Percentiles rank a stretch among this genome's conserved stretches.
Evolutionary conservation across 2,329 filamentous ascomycete genomes (phyloP).

Genomic region (Ascochyta fabae): DNA sequence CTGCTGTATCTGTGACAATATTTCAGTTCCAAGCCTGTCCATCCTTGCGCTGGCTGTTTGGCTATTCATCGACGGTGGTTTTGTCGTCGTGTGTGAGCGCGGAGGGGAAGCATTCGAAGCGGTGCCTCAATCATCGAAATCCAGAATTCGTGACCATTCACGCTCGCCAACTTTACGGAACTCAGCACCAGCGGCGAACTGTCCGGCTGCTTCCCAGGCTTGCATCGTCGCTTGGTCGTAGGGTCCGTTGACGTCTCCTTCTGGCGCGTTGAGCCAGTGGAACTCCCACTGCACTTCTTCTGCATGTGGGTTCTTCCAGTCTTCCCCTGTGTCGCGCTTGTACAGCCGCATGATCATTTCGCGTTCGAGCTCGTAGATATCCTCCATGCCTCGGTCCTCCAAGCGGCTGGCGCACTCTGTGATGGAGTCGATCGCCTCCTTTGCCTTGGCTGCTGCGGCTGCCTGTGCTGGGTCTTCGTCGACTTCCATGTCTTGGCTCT

Average conservation of each 20-base stretch:
- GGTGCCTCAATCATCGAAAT: slow-evolving; percentile 30
- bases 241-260: slow-evolving; percentile 81
- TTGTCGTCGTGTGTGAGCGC: slow-evolving; percentile 1
- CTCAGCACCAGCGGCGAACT: slow-evolving; percentile 87
- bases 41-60: not conserved
- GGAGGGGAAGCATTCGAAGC: not conserved
- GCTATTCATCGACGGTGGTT: not conserved
- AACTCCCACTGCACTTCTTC: slow-evolving; percentile 77
- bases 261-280: slow-evolving; percentile 86
- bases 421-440: slow-evolving; percentile 77
- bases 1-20: not conserved
- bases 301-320: slow-evolving; percentile 69
- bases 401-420: slow-evolving; percentile 90
- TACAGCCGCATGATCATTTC: slow-evolving; percentile 86
- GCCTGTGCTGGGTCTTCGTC: slow-evolving; percentile 66
- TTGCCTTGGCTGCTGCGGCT: slow-evolving; percentile 71
- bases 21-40: not conserved
- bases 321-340: slow-evolving; percentile 81
- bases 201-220: slow-evolving; percentile 89
- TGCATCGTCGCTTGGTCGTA: slow-evolving; percentile 87
- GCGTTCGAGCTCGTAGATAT: slow-evolving; percentile 90
- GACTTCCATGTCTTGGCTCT: slow-evolving; percentile 70
- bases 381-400: slow-evolving; percentile 78
- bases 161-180: slow-evolving; percentile 52
- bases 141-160: slow-evolving; percentile 53